Percentiles rank a stretch among this genome's conserved stretches.
Conservation (phyloP, 139 green algal genomes). For the Parachlorella kessleri region DNA sequence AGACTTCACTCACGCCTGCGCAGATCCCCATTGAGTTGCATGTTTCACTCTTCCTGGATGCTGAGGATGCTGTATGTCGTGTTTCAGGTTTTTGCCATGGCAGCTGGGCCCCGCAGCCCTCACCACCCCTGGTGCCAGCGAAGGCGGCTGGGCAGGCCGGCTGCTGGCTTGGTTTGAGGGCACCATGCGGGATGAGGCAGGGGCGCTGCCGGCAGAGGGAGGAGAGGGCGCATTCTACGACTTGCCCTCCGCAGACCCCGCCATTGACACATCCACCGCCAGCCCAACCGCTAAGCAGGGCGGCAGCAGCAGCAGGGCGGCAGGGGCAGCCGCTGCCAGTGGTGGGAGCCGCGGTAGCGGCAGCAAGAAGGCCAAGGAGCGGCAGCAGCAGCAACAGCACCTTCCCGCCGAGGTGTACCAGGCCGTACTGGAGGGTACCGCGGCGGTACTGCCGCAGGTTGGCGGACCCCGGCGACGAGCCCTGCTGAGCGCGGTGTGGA, state of each 20-base stretch:
- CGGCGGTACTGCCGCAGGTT: slow-evolving; percentile 16
- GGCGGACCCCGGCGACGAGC: background rate
- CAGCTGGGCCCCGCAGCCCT: background rate
- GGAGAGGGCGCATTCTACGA: no score
- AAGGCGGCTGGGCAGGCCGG: slow-evolving; percentile 11
- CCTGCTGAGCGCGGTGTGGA: slow-evolving; percentile 8
- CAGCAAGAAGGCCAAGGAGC: background rate
- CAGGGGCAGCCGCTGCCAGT: no score
- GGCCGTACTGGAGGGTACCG: slow-evolving; percentile 11
- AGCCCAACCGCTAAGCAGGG: no score
- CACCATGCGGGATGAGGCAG: slow-evolving; percentile 3
- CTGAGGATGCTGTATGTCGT: background rate
- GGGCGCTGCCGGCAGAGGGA: slow-evolving; percentile 10
- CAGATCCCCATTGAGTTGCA: background rate
- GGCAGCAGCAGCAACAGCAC: background rate
- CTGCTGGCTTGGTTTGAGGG: slow-evolving; percentile 36
- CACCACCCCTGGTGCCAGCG: background rate
- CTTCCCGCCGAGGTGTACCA: slow-evolving; percentile 16
- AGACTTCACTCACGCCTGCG: no score
- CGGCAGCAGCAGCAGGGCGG: no score
- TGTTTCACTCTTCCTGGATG: background rate
- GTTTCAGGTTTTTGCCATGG: background rate
- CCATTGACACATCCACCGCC: no score
- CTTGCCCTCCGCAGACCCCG: no score
- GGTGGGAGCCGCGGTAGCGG: background rate